These are phyloP conservation scores for Conidiobolus incongruus DNA, from an alignment of 371 early-diverging fungal genomes.

Conservation along the genomic window DNA sequence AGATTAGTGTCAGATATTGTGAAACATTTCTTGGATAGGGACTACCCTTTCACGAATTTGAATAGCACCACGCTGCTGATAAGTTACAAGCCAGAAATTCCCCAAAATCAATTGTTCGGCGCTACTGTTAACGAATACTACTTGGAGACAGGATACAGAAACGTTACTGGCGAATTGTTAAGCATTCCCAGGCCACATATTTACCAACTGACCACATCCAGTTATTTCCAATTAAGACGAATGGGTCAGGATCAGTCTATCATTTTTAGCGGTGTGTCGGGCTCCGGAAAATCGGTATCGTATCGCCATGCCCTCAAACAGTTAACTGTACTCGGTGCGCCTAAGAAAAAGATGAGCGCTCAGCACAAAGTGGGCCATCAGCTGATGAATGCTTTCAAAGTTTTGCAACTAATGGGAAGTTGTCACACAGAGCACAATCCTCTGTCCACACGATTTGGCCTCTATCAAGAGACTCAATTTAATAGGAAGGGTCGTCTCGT, in stretches of 20 bases:
- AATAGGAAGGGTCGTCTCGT: constrained; percentile 60
- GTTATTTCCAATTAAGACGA: constrained; percentile 57
- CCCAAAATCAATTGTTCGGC: too few species aligned
- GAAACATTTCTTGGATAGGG: too few species aligned
- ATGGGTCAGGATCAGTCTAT: constrained; percentile 63
- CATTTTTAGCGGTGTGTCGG: constrained; percentile 12
- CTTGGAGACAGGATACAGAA: neutral
- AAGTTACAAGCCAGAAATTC: too few species aligned
- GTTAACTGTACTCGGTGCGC: neutral
- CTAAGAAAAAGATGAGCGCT: too few species aligned
- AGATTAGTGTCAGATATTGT: too few species aligned
- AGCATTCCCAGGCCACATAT: constrained; percentile 21
- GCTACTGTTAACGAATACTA: neutral
- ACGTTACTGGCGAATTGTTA: neutral
- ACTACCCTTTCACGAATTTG: too few species aligned
- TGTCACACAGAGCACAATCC: constrained; percentile 36
- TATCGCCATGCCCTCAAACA: neutral
- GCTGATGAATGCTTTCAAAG: constrained; percentile 14
- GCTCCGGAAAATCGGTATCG: neutral
- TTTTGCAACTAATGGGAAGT: constrained; percentile 64
- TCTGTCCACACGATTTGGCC: constrained; percentile 48
- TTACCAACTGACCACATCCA: constrained; percentile 31
- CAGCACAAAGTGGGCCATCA: neutral
- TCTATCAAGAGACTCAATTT: constrained; percentile 72
- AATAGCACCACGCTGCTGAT: too few species aligned